These are phyloP conservation scores for Bretziella fagacearum DNA, from an alignment of 2,329 filamentous ascomycete species.

Conservation along the genomic window DNA sequence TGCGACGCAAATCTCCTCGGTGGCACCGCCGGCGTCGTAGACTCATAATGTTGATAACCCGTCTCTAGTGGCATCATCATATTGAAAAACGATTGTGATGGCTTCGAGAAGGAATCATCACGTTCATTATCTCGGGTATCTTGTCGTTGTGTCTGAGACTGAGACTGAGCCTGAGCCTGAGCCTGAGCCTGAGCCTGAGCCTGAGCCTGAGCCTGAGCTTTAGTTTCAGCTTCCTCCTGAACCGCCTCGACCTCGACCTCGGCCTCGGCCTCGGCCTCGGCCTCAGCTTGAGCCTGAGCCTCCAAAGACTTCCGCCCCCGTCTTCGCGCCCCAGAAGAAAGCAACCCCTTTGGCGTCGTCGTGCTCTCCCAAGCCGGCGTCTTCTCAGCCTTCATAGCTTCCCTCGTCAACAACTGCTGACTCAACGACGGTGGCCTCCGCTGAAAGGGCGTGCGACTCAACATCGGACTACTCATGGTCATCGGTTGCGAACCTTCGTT, in stretches of 20 bases:
- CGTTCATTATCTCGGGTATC: background rate
- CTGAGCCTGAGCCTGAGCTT: background rate
- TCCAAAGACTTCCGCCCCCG: conserved; percentile 2
- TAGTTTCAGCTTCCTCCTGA: background rate
- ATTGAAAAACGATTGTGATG: background rate
- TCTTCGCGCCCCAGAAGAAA: conserved; percentile 12
- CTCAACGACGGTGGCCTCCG: conserved; percentile 21
- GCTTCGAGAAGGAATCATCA: background rate
- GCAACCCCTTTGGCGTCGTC: background rate
- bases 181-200: background rate
- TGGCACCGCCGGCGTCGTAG: background rate
- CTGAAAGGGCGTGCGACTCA: conserved; percentile 22
- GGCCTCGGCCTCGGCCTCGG: background rate
- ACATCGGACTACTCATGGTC: conserved; percentile 9
- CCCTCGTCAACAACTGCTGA: conserved; percentile 22
- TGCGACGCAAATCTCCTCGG: background rate
- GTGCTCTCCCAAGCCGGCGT: conserved; percentile 1
- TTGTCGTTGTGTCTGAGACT: background rate
- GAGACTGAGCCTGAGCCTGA: background rate
- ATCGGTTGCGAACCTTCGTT: background rate
- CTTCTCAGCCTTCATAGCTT: conserved; percentile 18
- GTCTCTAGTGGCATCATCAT: background rate
- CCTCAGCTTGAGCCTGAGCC: background rate
- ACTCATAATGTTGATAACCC: background rate
- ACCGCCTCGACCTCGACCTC: background rate